These are phyloP conservation scores for Trichoderma atroviride DNA, from an alignment of 2,329 filamentous ascomycete genomes.

Conservation along the genomic window DNA sequence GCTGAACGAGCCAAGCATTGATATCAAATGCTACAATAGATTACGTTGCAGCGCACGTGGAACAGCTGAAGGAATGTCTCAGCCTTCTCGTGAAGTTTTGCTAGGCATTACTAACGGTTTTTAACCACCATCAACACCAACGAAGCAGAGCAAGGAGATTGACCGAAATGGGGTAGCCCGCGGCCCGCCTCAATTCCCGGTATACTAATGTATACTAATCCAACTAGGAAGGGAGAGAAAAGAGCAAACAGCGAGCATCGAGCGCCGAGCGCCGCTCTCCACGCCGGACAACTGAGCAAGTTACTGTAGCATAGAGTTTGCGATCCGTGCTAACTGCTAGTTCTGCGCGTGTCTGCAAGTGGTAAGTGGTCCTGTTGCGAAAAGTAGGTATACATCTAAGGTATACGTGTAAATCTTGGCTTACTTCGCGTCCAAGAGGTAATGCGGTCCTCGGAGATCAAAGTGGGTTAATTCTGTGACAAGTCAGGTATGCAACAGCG, in stretches of 20 bases:
- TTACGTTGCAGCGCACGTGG: neutral
- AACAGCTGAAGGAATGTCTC: conserved; percentile 9
- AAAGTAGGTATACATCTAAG: neutral
- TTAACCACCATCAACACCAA: neutral
- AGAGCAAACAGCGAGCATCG: conserved; percentile 1
- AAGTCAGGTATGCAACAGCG: neutral
- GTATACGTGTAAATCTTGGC: neutral
- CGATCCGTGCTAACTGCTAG: neutral
- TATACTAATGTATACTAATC: neutral
- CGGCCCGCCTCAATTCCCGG: conserved; percentile 6
- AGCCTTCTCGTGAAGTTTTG: neutral
- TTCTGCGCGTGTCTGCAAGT: neutral
- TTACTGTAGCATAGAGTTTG: neutral
- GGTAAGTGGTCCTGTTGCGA: neutral
- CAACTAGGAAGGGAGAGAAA: neutral
- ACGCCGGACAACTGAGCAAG: neutral
- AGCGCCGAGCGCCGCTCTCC: neutral
- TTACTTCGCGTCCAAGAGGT: neutral
- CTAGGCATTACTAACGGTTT: neutral
- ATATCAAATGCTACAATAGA: neutral
- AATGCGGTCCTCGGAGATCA: neutral
- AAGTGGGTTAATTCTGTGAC: neutral
- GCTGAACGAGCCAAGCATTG: neutral
- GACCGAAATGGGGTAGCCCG: conserved; percentile 2
- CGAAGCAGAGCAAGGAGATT: neutral